Evolutionary conservation across 1,284 basidiomycete genomes (phyloP).

Genomic region (Rhodotorula sp.): DNA sequence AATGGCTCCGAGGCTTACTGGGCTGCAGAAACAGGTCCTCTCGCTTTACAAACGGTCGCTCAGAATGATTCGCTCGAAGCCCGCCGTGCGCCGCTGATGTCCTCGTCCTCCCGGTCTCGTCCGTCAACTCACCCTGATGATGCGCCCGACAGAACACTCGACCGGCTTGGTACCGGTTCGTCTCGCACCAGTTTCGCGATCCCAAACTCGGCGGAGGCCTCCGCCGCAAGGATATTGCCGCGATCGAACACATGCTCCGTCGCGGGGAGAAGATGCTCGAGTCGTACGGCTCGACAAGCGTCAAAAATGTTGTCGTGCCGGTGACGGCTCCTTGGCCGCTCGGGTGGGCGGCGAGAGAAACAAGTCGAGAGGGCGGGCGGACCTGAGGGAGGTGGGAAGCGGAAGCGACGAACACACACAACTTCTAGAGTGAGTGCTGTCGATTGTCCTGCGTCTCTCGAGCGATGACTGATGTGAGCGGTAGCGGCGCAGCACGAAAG

Average conservation of each 20-base stretch:
- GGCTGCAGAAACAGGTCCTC: slow-evolving; percentile 40
- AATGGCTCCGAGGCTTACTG: slow-evolving; percentile 18
- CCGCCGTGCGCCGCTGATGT: slow-evolving; percentile 10
- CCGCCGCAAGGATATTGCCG: slow-evolving; percentile 37
- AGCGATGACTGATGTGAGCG: too few species aligned
- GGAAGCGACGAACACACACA: too few species aligned
- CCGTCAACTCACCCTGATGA: neutral
- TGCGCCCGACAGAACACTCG: slow-evolving; percentile 32
- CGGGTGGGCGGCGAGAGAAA: slow-evolving; percentile 25
- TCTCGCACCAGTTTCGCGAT: slow-evolving; percentile 43
- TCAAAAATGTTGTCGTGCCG: slow-evolving; percentile 34
- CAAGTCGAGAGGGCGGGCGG: slow-evolving; percentile 11
- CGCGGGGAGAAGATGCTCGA: slow-evolving; percentile 44
- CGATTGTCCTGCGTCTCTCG: too few species aligned
- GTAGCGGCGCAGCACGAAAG: too few species aligned
- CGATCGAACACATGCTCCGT: slow-evolving; percentile 43
- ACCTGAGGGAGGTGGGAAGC: neutral
- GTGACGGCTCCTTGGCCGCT: slow-evolving; percentile 12
- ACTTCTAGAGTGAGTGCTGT: too few species aligned
- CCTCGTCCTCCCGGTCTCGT: neutral
- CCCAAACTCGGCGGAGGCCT: slow-evolving; percentile 40
- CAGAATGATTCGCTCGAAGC: slow-evolving; percentile 39
- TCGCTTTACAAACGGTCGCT: slow-evolving; percentile 40
- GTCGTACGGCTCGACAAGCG: slow-evolving; percentile 24
- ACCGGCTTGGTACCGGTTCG: slow-evolving; percentile 41